Evolutionary conservation across 129 eudicot species (phyloP), one percentile per base, ranked within the genome.

Genomic region (Tanacetum coccineum): DNA sequence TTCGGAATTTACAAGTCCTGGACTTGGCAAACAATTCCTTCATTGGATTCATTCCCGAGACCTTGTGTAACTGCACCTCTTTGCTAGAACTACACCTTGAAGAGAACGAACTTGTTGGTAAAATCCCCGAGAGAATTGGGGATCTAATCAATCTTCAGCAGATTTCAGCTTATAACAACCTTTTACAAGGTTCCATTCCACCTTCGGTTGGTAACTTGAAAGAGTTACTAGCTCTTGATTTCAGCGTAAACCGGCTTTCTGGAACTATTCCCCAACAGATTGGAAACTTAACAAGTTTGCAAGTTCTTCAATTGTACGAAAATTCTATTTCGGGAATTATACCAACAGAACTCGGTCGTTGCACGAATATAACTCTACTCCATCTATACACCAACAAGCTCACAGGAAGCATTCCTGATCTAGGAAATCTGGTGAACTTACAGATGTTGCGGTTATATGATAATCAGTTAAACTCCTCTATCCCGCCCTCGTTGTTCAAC

Each of bases 21-120:
- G 96, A 83, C 66, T 63, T 92, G 0, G 95, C 89, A 25, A 69
- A 64, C 71, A 92, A 92, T 71, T 67, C 75, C 13, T 42, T 92
- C 4, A 58, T 70, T 3, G 98, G 95, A 49, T 63, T n/a, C 39
- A 88, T 92, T 58, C 98, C 96, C 4, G 80, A 68, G 2, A 80
- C 78, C 28, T 64, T 92, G 55, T 79, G 74, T 55, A 82, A 86
- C 62, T 78, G 84, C 61, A 84, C 82, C 14, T 58, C 71, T 10
- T 48, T 92, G 64, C 8, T 73, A 30, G 42, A 40, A 62, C 71
- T 83, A 9, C 62, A 74, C 65, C 59, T 92, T 5, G 28, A 4
- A 20, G 26, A 39, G 36, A 92, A 92, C 71, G 74, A 72, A 57
- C 88, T 92, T 51, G 85, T 82, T 0, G 95, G 94, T 9, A 19